These are phyloP conservation scores for Gnomoniopsis sp. DNA, from an alignment of 2,329 filamentous ascomycete genomes.

Conservation along the genomic window DNA sequence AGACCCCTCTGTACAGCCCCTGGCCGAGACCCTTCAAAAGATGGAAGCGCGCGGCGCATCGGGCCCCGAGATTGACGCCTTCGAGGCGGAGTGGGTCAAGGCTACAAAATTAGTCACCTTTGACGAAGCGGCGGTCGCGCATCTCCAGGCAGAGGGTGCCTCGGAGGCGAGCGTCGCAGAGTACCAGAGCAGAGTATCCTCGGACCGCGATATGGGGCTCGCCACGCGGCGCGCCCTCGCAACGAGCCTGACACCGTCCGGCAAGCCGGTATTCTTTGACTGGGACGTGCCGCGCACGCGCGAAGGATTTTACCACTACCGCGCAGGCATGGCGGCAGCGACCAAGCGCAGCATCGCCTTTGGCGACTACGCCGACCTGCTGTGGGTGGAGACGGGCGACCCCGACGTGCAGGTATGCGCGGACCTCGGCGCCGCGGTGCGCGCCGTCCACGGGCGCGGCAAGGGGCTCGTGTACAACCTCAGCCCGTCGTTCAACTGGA, in stretches of 20 bases:
- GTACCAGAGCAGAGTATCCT: slow-evolving; percentile 61
- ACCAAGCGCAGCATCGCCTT: slow-evolving; percentile 93
- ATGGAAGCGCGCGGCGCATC: slow-evolving; percentile 82
- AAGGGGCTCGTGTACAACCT: slow-evolving; percentile 97
- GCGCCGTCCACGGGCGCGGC: slow-evolving; percentile 57
- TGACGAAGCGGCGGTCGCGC: slow-evolving; percentile 80
- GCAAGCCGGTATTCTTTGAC: slow-evolving; percentile 64
- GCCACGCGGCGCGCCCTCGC: slow-evolving; percentile 73
- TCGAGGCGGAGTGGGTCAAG: slow-evolving; percentile 86
- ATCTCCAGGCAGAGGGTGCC: slow-evolving; percentile 66
- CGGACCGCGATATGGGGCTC: slow-evolving; percentile 73
- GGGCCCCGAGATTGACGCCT: slow-evolving; percentile 77
- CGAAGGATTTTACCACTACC: slow-evolving; percentile 92
- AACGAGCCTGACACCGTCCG: slow-evolving; percentile 59
- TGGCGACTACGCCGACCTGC: slow-evolving; percentile 85
- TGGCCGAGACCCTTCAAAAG: slow-evolving; percentile 82
- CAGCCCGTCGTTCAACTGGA: slow-evolving; percentile 97
- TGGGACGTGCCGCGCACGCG: slow-evolving; percentile 92
- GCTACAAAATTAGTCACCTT: slow-evolving; percentile 81
- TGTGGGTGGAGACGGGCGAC: slow-evolving; percentile 96
- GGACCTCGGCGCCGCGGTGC: slow-evolving; percentile 73
- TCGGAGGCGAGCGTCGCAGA: slow-evolving; percentile 60
- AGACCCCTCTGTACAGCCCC: slow-evolving; percentile 68
- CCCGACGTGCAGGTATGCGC: slow-evolving; percentile 76
- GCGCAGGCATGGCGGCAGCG: slow-evolving; percentile 76